A percentile compares a stretch with the other conserved stretches of the same genome.
Evolutionary conservation across 1,284 basidiomycete species (phyloP).

Genomic region (Cutaneotrichosporon sp.): DNA sequence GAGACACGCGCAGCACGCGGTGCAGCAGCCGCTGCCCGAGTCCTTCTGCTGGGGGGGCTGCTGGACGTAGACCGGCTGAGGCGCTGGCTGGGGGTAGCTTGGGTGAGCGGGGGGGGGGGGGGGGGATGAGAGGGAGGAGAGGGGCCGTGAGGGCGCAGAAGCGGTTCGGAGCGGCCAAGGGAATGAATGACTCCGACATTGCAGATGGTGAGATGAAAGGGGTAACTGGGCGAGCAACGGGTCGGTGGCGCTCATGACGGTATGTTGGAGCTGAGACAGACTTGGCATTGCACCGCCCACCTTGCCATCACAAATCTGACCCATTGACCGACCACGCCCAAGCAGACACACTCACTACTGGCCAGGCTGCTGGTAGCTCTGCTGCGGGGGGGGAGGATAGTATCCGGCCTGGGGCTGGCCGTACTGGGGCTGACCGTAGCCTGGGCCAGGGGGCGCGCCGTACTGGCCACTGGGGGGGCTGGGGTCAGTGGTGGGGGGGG

Average conservation of each 20-base stretch:
- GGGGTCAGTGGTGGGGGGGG: slow-evolving; percentile 2
- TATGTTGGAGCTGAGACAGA: too few relatives aligned
- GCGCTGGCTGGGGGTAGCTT: slow-evolving; percentile 48
- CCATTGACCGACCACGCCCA: neutral
- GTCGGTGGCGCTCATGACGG: too few relatives aligned
- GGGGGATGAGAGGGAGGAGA: neutral
- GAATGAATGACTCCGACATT: too few relatives aligned
- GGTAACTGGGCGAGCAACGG: too few relatives aligned
- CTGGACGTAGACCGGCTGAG: slow-evolving; percentile 49
- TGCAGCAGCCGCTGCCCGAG: slow-evolving; percentile 31
- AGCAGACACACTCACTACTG: slow-evolving; percentile 30
- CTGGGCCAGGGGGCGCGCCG: slow-evolving; percentile 5
- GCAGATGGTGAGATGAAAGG: too few relatives aligned
- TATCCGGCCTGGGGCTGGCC: slow-evolving; percentile 33
- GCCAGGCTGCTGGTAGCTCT: slow-evolving; percentile 27
- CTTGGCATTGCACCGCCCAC: too few relatives aligned
- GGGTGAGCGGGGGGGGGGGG: slow-evolving; percentile 3
- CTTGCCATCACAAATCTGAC: too few relatives aligned
- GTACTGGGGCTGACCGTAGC: slow-evolving; percentile 32
- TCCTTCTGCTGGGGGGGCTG: slow-evolving; percentile 31
- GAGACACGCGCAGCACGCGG: slow-evolving; percentile 39
- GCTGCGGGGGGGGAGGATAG: slow-evolving; percentile 45
- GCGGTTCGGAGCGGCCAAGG: too few relatives aligned
- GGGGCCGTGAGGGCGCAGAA: neutral
- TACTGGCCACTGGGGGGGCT: slow-evolving; percentile 10